These are phyloP conservation scores for Solanum medicagineum DNA, from an alignment of 257 asterid genomes.

Conservation along the genomic window DNA sequence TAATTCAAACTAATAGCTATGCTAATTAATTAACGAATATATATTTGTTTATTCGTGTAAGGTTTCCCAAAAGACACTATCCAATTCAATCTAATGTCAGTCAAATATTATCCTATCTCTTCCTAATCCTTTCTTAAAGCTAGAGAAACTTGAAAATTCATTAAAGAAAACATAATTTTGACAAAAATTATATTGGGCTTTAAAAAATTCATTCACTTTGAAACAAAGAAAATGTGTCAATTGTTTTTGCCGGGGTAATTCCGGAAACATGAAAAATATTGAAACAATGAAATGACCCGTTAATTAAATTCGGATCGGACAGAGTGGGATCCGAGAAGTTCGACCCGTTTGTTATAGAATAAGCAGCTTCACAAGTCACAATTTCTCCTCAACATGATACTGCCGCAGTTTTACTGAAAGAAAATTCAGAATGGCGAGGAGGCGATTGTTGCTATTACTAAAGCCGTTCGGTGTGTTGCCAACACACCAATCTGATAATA, in stretches of 20 bases:
- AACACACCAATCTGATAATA: conserved; percentile 12
- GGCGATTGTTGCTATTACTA: conserved; percentile 58
- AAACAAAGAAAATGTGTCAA: too few species aligned
- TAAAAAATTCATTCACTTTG: too few species aligned
- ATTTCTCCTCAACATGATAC: neutral
- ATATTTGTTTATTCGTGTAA: too few species aligned
- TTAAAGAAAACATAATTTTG: too few species aligned
- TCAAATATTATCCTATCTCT: too few species aligned
- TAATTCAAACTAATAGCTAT: too few species aligned
- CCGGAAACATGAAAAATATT: neutral
- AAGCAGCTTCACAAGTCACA: neutral
- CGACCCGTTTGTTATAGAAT: neutral
- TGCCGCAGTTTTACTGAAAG: neutral
- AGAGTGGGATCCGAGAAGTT: neutral
- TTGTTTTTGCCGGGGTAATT: neutral
- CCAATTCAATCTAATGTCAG: too few species aligned
- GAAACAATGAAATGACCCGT: neutral
- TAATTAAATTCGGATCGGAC: neutral
- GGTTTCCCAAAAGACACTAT: too few species aligned
- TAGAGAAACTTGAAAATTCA: too few species aligned
- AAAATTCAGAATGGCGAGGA: conserved; percentile 39
- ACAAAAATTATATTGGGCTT: too few species aligned
- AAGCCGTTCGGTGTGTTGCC: conserved; percentile 82
- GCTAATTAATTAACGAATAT: too few species aligned
- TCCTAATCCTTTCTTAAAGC: too few species aligned